A percentile compares a stretch with the other conserved stretches of the same genome.
phyloP scores from a whole-genome alignment of 306 rosid genomes.

The Vigna hirtella region DNA sequence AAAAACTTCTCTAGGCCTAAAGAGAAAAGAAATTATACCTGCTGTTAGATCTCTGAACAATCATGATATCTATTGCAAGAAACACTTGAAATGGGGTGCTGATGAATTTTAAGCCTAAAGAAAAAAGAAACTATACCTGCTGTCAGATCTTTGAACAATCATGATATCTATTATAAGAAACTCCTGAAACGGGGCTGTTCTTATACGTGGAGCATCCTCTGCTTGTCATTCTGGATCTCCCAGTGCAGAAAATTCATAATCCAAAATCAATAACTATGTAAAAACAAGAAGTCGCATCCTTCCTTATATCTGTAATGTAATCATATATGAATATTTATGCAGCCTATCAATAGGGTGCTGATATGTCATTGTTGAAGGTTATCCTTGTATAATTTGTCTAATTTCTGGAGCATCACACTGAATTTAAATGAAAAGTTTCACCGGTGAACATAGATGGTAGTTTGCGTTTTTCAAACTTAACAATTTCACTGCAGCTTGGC shows the following conservation, averaged over 20 bases:
- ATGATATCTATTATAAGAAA: slow-evolving; percentile 16
- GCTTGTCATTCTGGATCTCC: slow-evolving; percentile 25
- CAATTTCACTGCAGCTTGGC: not conserved
- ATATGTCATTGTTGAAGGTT: not conserved
- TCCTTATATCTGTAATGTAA: not conserved
- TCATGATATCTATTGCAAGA: slow-evolving; percentile 13
- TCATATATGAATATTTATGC: slow-evolving; percentile 1
- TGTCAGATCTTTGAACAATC: not conserved
- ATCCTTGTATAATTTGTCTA: slow-evolving; percentile 25
- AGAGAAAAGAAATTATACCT: slow-evolving; percentile 27
- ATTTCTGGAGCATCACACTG: slow-evolving; percentile 1
- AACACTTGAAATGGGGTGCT: not conserved
- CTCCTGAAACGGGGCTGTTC: not conserved
- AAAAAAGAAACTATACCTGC: slow-evolving; percentile 28
- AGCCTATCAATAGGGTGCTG: not conserved
- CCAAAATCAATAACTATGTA: not conserved
- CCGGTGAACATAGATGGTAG: not conserved
- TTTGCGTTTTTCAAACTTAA: slow-evolving; percentile 11
- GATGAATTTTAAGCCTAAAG: slow-evolving; percentile 4
- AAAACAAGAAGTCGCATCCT: slow-evolving; percentile 8
- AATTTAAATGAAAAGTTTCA: slow-evolving; percentile 6
- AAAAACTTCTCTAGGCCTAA: not conserved
- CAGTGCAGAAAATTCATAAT: not conserved
- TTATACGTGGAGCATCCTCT: not conserved
- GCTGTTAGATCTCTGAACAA: slow-evolving; percentile 1